These are phyloP conservation scores for Beta corolliflora DNA, from an alignment of 179 eudicot species.

Conservation along the genomic window DNA sequence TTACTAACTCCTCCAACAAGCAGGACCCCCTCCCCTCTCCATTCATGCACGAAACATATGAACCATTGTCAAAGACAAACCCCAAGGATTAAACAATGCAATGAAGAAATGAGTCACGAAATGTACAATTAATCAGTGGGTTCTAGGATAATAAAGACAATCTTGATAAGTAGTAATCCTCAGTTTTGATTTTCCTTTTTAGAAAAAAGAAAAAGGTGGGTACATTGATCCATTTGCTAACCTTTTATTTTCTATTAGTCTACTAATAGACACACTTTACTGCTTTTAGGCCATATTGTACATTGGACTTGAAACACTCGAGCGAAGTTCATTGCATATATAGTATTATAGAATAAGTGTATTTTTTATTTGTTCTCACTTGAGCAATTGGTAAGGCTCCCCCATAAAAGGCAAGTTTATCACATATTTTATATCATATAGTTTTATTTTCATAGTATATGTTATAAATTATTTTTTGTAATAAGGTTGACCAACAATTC, in stretches of 20 bases:
- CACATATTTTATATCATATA: not conserved
- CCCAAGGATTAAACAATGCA: not conserved
- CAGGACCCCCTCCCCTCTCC: not conserved
- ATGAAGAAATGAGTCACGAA: not conserved
- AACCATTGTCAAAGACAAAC: not conserved
- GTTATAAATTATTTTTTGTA: not conserved
- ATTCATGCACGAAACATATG: not conserved
- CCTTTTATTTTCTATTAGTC: not conserved
- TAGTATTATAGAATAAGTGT: not conserved
- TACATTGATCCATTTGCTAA: constrained; percentile 13
- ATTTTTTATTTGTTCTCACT: constrained; percentile 9
- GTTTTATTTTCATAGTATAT: not conserved
- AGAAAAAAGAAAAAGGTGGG: not conserved
- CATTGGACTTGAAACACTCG: constrained; percentile 30
- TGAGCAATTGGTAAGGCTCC: constrained; percentile 8
- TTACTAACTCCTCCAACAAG: too few relatives aligned
- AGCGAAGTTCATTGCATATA: constrained; percentile 20
- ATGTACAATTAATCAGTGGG: constrained; percentile 1
- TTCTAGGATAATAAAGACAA: not conserved
- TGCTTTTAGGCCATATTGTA: constrained; percentile 25
- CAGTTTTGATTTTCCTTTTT: too few relatives aligned
- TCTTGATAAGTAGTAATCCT: not conserved
- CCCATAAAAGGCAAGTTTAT: not conserved
- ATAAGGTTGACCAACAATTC: constrained; percentile 23
- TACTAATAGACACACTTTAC: constrained; percentile 15